These are phyloP conservation scores for Phycomyces blakesleeanus DNA, from an alignment of 192 early-diverging fungal genomes.

Conservation along the genomic window DNA sequence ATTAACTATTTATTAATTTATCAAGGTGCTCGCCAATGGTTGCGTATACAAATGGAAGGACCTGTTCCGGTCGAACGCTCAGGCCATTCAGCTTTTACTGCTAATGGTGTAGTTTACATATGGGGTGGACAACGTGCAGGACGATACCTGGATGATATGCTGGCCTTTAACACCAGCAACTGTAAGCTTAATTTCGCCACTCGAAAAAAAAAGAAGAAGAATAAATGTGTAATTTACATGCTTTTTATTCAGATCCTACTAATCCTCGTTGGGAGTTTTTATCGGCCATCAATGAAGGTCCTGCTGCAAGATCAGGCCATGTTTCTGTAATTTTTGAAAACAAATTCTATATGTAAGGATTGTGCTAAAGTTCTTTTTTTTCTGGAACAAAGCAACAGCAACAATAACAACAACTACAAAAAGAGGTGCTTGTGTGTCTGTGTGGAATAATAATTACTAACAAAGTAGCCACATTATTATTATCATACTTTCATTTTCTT, in stretches of 20 bases:
- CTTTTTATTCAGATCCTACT: constrained; percentile 7
- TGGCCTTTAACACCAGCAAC: constrained; percentile 41
- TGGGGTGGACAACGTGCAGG: constrained; percentile 41
- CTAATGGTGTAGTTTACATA: constrained; percentile 44
- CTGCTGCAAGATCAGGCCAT: constrained; percentile 23
- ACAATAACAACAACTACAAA: too few relatives aligned
- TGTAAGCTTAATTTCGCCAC: constrained; percentile 27
- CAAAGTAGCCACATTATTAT: too few relatives aligned
- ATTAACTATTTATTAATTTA: too few relatives aligned
- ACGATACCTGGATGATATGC: constrained; percentile 46
- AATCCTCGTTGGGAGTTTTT: constrained; percentile 21
- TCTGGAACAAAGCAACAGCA: too few relatives aligned
- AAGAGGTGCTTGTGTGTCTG: too few relatives aligned
- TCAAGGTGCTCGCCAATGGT: constrained; percentile 46
- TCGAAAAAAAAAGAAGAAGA: neutral
- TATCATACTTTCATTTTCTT: neutral
- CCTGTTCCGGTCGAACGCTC: constrained; percentile 35
- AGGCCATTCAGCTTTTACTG: constrained; percentile 41
- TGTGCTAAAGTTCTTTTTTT: too few relatives aligned
- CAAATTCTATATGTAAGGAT: constrained; percentile 23
- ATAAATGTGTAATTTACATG: neutral
- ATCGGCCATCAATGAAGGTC: constrained; percentile 17
- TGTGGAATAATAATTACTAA: too few relatives aligned
- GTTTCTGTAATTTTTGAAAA: constrained; percentile 22
- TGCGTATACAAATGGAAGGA: constrained; percentile 32